Evolutionary conservation across 352 stramenopile genomes (phyloP), one percentile per base, ranked within the genome.

Genomic region (Phytopythium kandeliae): DNA sequence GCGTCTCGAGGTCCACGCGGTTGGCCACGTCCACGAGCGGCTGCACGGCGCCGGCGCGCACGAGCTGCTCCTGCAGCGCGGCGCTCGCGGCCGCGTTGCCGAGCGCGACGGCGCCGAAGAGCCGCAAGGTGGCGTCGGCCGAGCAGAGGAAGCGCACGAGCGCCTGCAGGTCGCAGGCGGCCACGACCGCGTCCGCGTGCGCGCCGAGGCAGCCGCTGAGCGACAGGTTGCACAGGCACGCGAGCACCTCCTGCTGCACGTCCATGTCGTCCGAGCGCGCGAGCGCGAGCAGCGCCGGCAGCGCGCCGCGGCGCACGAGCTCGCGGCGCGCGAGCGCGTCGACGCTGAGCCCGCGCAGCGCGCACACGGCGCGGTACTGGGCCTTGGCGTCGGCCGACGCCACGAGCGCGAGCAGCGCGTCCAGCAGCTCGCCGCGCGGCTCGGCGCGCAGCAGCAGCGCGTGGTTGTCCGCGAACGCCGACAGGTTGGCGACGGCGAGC

Each of bases 151-250:
- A 98, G 24, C 76, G 84, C 28, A 98, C 88, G 11, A 99, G 75
- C 31, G 74, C 88, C 21, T 83, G 58, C 65, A 98, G 91, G 24
- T 97, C 85, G 25, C 95, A 83, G 4, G 92, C 84, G 25, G 93
- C 55, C 25, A 98, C 71, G 48, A 99, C 92, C 5, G 83, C 71
- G 3, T 92, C 78, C 0, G 94, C 85, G 33, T 96, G 81, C 16
- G 91, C 82, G 37, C 92, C 92, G 33, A 98, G 92, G 58, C 77
- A 98, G n/a, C 96, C 95, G 56, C 85, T 96, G 10, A 98, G 72
- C 9, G 91, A 98, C 30, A 99, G 70, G 50, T 99, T 99, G 60
- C 95, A 98, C n/a, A 99, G 57, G 35, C 88, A 97, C 33, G 91
- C 87, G 9, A 98, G 75, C n/a, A 98, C 91, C 71, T 99, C 95